Evolutionary conservation across 352 stramenopile genomes (phyloP).

Genomic region (Phytophthora citrophthora): DNA sequence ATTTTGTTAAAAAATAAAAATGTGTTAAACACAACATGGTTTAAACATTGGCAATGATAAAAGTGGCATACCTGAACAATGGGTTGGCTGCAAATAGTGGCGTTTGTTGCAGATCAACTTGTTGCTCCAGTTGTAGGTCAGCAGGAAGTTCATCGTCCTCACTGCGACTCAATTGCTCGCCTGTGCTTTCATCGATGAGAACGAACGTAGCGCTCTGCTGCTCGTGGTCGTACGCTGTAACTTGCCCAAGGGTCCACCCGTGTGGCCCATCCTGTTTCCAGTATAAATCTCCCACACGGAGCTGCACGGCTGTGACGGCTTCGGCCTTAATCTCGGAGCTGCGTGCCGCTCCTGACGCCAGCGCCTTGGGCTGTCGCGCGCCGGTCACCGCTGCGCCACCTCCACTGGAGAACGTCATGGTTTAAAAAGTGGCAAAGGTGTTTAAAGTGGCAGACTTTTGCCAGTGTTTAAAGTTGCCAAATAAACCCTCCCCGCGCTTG

Average conservation of each 20-base stretch:
- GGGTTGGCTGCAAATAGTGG: slow-evolving; percentile 78
- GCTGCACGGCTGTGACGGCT: slow-evolving; percentile 15
- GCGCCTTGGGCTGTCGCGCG: slow-evolving; percentile 15
- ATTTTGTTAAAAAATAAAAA: slow-evolving; percentile 1
- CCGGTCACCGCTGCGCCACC: neutral
- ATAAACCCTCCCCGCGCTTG: slow-evolving; percentile 1
- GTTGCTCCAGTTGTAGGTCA: slow-evolving; percentile 29
- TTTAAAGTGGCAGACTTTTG: neutral
- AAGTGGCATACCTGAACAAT: slow-evolving; percentile 50
- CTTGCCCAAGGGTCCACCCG: slow-evolving; percentile 74
- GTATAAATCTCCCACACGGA: slow-evolving; percentile 82
- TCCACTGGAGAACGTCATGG: slow-evolving; percentile 24
- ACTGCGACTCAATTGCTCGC: slow-evolving; percentile 40
- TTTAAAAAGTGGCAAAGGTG: neutral
- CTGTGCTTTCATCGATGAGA: slow-evolving; percentile 68
- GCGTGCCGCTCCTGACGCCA: neutral
- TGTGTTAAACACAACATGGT: slow-evolving; percentile 9
- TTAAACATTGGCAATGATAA: slow-evolving; percentile 13
- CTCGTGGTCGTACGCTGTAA: slow-evolving; percentile 51
- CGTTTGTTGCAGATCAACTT: slow-evolving; percentile 52
- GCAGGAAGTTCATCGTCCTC: slow-evolving; percentile 12
- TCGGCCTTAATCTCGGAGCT: slow-evolving; percentile 26
- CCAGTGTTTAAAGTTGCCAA: neutral
- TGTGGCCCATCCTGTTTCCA: slow-evolving; percentile 75
- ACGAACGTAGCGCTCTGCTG: slow-evolving; percentile 53